Evolutionary conservation across 2,329 filamentous ascomycete genomes (phyloP).

Genomic region (Zymoseptoria tritici): DNA sequence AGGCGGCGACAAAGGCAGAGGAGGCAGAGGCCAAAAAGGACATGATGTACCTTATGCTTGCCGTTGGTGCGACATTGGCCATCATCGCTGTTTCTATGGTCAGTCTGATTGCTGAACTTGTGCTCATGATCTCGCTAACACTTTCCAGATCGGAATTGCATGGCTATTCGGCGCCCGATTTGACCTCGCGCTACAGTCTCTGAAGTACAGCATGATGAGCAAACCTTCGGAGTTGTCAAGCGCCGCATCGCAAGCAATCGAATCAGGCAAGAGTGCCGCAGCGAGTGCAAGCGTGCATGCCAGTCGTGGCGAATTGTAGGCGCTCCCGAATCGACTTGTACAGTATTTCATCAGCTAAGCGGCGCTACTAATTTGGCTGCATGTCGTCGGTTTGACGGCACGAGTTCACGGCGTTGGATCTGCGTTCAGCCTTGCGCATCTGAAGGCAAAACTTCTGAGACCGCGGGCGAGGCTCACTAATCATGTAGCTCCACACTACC

Average conservation of each 20-base stretch:
- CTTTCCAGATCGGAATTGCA: constrained; percentile 62
- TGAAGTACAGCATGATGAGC: constrained; percentile 39
- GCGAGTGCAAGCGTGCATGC: constrained; percentile 14
- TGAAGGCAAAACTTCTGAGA: not conserved
- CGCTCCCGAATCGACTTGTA: not conserved
- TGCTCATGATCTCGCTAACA: not conserved
- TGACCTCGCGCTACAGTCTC: constrained; percentile 57
- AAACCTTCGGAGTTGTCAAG: constrained; percentile 34
- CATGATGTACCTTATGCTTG: constrained; percentile 55
- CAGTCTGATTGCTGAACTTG: constrained; percentile 31
- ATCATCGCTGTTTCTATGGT: constrained; percentile 76
- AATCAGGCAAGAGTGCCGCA: constrained; percentile 10
- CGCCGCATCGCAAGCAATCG: constrained; percentile 9
- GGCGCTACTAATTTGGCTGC: not conserved
- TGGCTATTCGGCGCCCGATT: constrained; percentile 78
- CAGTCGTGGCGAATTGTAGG: constrained; percentile 23
- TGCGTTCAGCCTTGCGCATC: not conserved
- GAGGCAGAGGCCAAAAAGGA: constrained; percentile 48
- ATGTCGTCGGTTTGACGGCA: not conserved
- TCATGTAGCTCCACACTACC: not conserved
- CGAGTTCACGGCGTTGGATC: not conserved
- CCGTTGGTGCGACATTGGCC: constrained; percentile 61
- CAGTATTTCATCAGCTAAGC: not conserved
- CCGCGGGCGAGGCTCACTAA: not conserved
- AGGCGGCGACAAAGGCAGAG: constrained; percentile 46